These are phyloP conservation scores for Neckera pumila DNA, from an alignment of 225 moss, liverwort and hornwort genomes.

Conservation along the genomic window DNA sequence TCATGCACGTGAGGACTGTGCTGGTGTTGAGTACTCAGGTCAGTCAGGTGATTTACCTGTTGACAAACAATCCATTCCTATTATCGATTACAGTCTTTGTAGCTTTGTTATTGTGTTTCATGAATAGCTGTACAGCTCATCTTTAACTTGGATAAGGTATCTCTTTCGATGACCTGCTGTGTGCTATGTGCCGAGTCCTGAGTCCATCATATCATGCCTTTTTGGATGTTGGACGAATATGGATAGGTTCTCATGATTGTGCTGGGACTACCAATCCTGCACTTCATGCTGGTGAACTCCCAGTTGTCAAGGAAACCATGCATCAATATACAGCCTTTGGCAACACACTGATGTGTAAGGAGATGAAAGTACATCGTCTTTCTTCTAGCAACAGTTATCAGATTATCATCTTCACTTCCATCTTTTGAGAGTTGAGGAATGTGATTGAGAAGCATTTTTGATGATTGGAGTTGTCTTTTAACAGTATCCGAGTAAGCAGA, in stretches of 20 bases:
- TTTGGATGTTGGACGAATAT: not conserved
- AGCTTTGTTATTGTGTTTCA: slow-evolving; percentile 19
- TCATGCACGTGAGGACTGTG: not conserved
- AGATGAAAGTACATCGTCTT: not conserved
- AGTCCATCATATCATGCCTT: not conserved
- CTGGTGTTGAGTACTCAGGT: not conserved
- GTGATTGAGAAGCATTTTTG: not conserved
- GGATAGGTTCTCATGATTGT: not conserved
- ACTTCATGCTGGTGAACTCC: not conserved
- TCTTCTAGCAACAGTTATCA: not conserved
- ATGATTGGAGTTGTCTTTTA: not conserved
- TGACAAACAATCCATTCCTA: slow-evolving; percentile 7
- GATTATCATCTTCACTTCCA: not conserved
- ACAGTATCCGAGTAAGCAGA: not conserved
- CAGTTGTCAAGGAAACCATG: not conserved
- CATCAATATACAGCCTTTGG: not conserved
- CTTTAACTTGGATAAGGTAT: not conserved
- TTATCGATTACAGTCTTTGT: slow-evolving; percentile 17
- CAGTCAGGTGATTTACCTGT: slow-evolving; percentile 1
- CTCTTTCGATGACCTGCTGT: not conserved
- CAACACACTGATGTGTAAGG: not conserved
- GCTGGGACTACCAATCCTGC: not conserved
- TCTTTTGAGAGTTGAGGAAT: not conserved
- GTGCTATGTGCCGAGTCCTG: not conserved
- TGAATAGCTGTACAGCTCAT: slow-evolving; percentile 29